Evolutionary conservation across 2,329 filamentous ascomycete genomes (phyloP).

Genomic region (Paramyrothecium sp.): DNA sequence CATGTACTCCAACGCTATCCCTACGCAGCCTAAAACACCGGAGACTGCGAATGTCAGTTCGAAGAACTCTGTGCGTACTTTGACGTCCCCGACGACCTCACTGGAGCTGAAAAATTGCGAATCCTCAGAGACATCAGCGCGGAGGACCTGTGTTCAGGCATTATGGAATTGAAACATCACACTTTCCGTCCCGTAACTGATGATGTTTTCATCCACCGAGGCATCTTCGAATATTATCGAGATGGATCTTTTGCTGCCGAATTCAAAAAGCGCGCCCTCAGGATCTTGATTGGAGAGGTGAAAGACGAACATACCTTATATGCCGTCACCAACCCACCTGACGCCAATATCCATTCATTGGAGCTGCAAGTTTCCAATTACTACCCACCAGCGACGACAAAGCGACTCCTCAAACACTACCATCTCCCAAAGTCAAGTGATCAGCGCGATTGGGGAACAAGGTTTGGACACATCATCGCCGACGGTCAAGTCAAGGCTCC

Average conservation of each 20-base stretch:
- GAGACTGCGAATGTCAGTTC: slow-evolving; percentile 36
- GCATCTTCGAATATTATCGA: slow-evolving; percentile 35
- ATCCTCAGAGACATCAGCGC: slow-evolving; percentile 27
- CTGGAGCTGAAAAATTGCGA: slow-evolving; percentile 27
- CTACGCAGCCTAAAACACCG: slow-evolving; percentile 38
- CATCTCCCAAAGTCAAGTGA: slow-evolving; percentile 24
- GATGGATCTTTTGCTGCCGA: slow-evolving; percentile 32
- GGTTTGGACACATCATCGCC: slow-evolving; percentile 34
- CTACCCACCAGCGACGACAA: slow-evolving; percentile 35
- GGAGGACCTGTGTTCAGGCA: slow-evolving; percentile 27
- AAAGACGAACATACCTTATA: slow-evolving; percentile 43
- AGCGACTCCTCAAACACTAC: slow-evolving; percentile 33
- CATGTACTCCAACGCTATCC: slow-evolving; percentile 45
- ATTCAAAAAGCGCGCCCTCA: slow-evolving; percentile 31
- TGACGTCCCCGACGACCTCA: slow-evolving; percentile 15
- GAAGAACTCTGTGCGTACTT: slow-evolving; percentile 38
- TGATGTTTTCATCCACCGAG: slow-evolving; percentile 33
- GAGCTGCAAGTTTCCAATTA: slow-evolving; percentile 39
- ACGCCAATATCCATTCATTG: slow-evolving; percentile 29
- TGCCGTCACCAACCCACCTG: slow-evolving; percentile 34
- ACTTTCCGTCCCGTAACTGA: slow-evolving; percentile 45
- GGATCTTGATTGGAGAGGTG: slow-evolving; percentile 42
- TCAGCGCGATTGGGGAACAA: slow-evolving; percentile 30
- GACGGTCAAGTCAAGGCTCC: slow-evolving; percentile 39
- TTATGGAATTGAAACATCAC: slow-evolving; percentile 39